phyloP scores from a whole-genome alignment of 768 basidiomycete genomes.

The Imleria badia region DNA sequence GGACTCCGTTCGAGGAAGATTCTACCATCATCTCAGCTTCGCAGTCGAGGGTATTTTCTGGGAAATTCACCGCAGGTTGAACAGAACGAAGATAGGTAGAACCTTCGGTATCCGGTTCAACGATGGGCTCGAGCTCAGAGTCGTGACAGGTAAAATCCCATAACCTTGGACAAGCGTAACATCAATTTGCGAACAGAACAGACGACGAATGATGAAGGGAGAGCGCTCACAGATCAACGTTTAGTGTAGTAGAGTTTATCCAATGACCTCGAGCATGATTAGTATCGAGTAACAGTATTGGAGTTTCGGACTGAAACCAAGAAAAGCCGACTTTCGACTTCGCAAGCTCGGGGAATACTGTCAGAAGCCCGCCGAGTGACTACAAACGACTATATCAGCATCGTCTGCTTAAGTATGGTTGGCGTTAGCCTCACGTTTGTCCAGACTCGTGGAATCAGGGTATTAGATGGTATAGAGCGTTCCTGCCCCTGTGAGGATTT shows the following conservation, averaged over 20 bases:
- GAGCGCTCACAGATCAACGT: conserved; percentile 21
- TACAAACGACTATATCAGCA: conserved; percentile 8
- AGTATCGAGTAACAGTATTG: conserved; percentile 23
- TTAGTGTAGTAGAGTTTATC: conserved; percentile 19
- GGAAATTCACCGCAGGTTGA: neutral
- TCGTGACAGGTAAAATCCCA: conserved; percentile 26
- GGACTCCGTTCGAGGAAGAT: neutral
- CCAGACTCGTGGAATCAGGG: conserved; percentile 26
- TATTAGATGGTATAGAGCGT: neutral
- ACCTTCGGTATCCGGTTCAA: neutral
- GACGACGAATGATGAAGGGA: neutral
- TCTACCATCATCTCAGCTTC: conserved; percentile 13
- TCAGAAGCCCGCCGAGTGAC: conserved; percentile 23
- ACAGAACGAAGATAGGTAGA: neutral
- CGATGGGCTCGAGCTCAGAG: conserved; percentile 18
- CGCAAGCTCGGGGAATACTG: conserved; percentile 25
- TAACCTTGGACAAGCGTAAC: conserved; percentile 5
- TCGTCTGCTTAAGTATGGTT: neutral
- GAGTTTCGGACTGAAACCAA: conserved; percentile 30
- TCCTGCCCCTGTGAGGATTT: neutral
- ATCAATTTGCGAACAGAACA: neutral
- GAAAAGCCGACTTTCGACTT: conserved; percentile 21
- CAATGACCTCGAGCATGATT: conserved; percentile 13
- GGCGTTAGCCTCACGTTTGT: conserved; percentile 22
- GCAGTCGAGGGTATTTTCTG: neutral